Evolutionary conservation across 108 stramenopile species (phyloP), one percentile per base, ranked within the genome.

Genomic region (Parmales sp.): DNA sequence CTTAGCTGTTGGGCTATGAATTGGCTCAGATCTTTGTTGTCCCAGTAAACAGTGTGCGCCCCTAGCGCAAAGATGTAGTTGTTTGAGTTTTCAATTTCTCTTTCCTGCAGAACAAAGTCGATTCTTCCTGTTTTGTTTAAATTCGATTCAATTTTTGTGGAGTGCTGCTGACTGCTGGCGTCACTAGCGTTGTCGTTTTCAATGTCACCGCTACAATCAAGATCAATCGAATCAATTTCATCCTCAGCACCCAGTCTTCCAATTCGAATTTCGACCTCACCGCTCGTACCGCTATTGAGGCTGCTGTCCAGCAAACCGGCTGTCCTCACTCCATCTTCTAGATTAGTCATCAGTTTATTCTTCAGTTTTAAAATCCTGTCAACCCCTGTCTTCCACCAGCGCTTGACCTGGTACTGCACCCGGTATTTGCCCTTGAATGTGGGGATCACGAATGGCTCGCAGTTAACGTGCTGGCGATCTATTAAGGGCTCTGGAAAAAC

Each of bases 401-500:
- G 69, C 49, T 84, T 87, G 1, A 83, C 83, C 72, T 90, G 86
- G 63, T 90, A 90, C 60, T 90, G 87, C 48, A 90, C 85, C 25
- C 90, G 79, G 51, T 80, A 80, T 8, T 86, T 85, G 22, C 87
- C 87, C n/a, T 88, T 85, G 87, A 87, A 90, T 48, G 86, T 86
- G 39, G 82, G 76, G 64, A 90, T 80, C 36, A 90, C 80, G 11
- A 51, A 72, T 9, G 90, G 82, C 60, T 88, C 87, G 34, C 74
- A 51, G 2, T 76, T 71, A 0, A 82, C 71, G 63, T 76, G 76
- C 9, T 70, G 39, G 26, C 70, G 70, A 39, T 76, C 78, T 0
- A 90, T 60, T 11, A 88, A 75, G 36, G 90, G 90, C 70, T 90
- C 90, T 31, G 88, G 78, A 43, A 43, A 13, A 13, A 16, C 41